These are phyloP conservation scores for Aureobasidium zeae DNA, from an alignment of 2,329 filamentous ascomycete genomes.

Conservation along the genomic window DNA sequence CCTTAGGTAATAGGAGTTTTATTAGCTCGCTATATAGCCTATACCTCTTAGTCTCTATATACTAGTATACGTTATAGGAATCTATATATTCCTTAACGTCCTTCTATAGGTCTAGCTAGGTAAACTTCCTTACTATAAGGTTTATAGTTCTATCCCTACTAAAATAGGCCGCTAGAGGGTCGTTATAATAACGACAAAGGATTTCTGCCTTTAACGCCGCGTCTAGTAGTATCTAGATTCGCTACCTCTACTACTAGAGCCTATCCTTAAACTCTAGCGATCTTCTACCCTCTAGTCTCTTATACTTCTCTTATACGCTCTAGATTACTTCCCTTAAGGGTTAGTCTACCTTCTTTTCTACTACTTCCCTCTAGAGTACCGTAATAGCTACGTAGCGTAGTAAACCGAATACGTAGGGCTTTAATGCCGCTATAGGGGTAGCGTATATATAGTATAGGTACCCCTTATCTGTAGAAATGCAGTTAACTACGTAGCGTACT, in stretches of 20 bases:
- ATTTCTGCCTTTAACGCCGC: not conserved
- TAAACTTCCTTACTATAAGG: too few species aligned
- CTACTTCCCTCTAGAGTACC: too few species aligned
- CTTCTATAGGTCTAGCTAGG: too few species aligned
- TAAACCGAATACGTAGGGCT: not conserved
- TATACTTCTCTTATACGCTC: not conserved
- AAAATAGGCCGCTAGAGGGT: slow-evolving; percentile 1
- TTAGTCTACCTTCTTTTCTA: not conserved
- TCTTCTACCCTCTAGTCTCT: too few species aligned
- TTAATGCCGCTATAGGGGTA: not conserved
- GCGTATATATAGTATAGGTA: not conserved
- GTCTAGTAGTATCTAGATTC: not conserved
- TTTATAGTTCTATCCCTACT: not conserved
- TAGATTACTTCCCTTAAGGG: not conserved
- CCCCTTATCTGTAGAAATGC: not conserved
- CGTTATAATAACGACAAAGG: not conserved
- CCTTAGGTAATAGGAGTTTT: not conserved
- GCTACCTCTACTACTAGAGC: not conserved
- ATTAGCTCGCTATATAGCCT: not conserved
- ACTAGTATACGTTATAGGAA: too few species aligned
- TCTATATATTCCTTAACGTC: too few species aligned
- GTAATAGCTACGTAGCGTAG: too few species aligned
- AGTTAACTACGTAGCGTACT: not conserved
- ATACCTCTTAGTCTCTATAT: not conserved
- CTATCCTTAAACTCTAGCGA: too few species aligned